Base-by-base conservation (phyloP, 208 protist species). In the Wallacemonas sp. region DNA sequence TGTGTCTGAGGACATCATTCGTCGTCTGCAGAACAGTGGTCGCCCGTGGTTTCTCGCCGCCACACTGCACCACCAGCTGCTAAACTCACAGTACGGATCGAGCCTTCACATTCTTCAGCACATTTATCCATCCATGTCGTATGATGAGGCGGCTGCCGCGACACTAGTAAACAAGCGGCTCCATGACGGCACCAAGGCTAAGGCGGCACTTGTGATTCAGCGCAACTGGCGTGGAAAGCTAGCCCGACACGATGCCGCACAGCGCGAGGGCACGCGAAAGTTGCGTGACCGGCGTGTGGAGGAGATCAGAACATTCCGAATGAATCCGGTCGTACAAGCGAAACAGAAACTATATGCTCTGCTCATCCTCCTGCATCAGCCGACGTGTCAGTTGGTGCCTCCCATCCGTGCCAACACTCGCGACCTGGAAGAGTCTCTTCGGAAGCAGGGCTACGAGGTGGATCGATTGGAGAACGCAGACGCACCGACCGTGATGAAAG, bases 51-150 rank as follows among this genome's bases (percentile, higher is more conserved):
- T 78, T 37, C 65, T 96, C n/a, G 68, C 81, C 27, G 70, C 78
- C 5, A 78, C 92, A 22, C 52, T 93, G 29, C 87, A 96, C 66
- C 70, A 86, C 37, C 78, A 88, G 33, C 72, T 96, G 29, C 52
- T 96, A 13, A 91, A 96, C 63, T 73, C 86, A 32, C 78, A 92
- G 48, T 89, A 80, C 66, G 90, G 87, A 24, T 93, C 90, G 10
- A 68, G 55, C 30, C 63, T 96, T 58, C 83, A 91, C 73, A 71
- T 93, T 54, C 66, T 93, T 62, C 80, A 96, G 54, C 85, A 82
- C 50, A 64, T 92, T 12, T 67, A 38, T 30, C 73, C 79, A 8
- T 72, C 48, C 48, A 74, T 91, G 66, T 78, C 79, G 6, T 74
- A 54, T 44, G 83, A 87, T 66, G 78, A 91, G 59, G 90, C 90